These are phyloP conservation scores for Andrographis paniculata DNA, from an alignment of 305 asterid species.

Conservation along the genomic window DNA sequence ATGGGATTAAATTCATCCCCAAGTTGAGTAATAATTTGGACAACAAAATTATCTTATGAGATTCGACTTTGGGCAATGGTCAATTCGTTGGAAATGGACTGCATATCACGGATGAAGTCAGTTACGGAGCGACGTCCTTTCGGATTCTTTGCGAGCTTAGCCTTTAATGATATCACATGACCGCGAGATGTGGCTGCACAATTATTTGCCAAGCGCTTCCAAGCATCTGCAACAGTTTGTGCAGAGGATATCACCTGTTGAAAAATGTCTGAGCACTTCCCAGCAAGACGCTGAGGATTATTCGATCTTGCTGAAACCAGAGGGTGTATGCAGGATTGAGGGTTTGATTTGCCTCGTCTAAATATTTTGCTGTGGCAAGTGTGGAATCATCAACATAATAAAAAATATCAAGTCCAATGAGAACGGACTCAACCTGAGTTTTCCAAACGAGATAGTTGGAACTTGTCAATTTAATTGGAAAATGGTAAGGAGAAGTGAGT, in stretches of 20 bases:
- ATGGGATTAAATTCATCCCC: slow-evolving; percentile 2
- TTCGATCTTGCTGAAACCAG: background rate
- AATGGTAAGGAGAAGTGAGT: background rate
- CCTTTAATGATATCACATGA: background rate
- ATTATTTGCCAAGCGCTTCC: background rate
- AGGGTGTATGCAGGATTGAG: background rate
- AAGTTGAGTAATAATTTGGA: background rate
- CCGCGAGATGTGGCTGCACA: background rate
- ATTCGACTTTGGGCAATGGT: background rate
- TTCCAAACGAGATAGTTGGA: background rate
- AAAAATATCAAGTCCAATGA: background rate
- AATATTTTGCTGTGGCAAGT: background rate
- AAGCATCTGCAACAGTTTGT: background rate
- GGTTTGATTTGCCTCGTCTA: background rate
- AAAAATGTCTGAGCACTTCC: background rate
- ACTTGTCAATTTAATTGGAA: background rate
- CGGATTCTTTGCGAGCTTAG: background rate
- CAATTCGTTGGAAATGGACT: background rate
- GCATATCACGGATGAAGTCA: background rate
- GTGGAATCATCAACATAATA: background rate
- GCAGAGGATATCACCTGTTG: background rate
- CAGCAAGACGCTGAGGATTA: background rate
- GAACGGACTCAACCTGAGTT: background rate
- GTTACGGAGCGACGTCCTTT: background rate
- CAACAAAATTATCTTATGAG: background rate